These are phyloP conservation scores for Ensete ventricosum DNA, from an alignment of 176 grass and related monocot genomes.

Conservation along the genomic window DNA sequence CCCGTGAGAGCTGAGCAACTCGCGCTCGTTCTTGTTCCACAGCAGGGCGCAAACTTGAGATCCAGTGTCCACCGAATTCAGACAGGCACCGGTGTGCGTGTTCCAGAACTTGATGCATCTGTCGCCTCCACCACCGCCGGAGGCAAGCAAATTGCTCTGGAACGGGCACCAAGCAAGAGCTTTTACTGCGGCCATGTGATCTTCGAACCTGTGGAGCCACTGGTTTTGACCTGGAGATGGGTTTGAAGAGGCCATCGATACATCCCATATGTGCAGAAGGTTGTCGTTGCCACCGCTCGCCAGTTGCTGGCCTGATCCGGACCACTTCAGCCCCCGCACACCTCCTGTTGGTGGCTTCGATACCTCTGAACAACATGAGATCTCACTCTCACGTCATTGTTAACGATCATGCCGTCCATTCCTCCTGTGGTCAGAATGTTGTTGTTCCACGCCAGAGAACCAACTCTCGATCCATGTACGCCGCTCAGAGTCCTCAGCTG, in stretches of 20 bases:
- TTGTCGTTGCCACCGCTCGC: constrained; percentile 29
- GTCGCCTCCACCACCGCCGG: not conserved
- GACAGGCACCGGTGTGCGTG: constrained; percentile 35
- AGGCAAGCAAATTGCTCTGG: constrained; percentile 3
- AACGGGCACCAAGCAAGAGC: constrained; percentile 12
- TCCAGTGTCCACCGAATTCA: constrained; percentile 23
- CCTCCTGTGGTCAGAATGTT: constrained; percentile 1
- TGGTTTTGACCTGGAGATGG: constrained; percentile 4
- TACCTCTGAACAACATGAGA: not conserved
- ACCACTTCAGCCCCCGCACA: constrained; percentile 5
- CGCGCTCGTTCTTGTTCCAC: constrained; percentile 38
- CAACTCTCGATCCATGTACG: constrained; percentile 33
- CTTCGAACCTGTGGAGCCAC: constrained; percentile 3
- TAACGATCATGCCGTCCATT: not conserved
- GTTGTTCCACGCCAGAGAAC: constrained; percentile 15
- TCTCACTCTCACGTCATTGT: not conserved
- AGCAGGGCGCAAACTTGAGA: constrained; percentile 24
- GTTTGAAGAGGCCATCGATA: constrained; percentile 20
- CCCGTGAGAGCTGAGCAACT: constrained; percentile 38
- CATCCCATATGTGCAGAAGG: constrained; percentile 51
- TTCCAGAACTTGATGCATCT: constrained; percentile 25
- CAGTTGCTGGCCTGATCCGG: not conserved
- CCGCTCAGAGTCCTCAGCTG: constrained; percentile 54
- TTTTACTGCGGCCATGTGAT: not conserved
- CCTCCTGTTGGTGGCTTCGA: not conserved